Evolutionary conservation across 1,284 basidiomycete species (phyloP).

Genomic region (Lentinula novae-zelandiae): DNA sequence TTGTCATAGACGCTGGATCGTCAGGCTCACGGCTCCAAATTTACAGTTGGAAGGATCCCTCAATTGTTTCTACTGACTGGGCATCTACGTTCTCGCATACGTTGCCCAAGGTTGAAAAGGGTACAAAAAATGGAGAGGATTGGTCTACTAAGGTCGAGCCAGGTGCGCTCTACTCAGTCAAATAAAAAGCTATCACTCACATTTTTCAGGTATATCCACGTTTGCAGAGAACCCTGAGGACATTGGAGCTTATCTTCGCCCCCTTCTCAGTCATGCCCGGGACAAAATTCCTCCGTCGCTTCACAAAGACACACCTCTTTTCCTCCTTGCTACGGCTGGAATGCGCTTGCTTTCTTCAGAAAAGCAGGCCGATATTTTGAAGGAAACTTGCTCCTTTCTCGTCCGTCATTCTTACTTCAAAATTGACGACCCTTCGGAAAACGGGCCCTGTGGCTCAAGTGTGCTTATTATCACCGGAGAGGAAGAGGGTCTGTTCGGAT

Average conservation of each 20-base stretch:
- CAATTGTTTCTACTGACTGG: conserved; percentile 38
- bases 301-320: conserved; percentile 83
- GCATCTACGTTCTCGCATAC: conserved; percentile 41
- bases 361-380: conserved; percentile 72
- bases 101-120: conserved; percentile 90
- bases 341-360: conserved; percentile 84
- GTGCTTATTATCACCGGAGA: conserved; percentile 96
- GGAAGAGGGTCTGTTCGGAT: conserved; percentile 97
- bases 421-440: conserved; percentile 57
- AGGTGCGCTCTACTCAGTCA: conserved; percentile 49
- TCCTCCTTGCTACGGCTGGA: conserved; percentile 94
- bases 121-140: conserved; percentile 72
- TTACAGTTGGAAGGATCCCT: conserved; percentile 93
- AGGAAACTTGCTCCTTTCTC: conserved; percentile 78
- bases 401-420: conserved; percentile 71
- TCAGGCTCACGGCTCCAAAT: conserved; percentile 96
- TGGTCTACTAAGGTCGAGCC: conserved; percentile 95
- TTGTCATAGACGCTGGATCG: conserved; percentile 97
- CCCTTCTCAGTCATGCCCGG: conserved; percentile 81
- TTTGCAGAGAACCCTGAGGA: conserved; percentile 69
- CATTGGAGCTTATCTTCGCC: conserved; percentile 75
- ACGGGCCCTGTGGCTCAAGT: conserved; percentile 83
- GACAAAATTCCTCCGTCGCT: conserved; percentile 83
- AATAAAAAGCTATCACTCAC: neutral
- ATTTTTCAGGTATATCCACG: conserved; percentile 77